Conservation (phyloP, 2,329 filamentous ascomycete genomes). For the Diaporthe sp. region DNA sequence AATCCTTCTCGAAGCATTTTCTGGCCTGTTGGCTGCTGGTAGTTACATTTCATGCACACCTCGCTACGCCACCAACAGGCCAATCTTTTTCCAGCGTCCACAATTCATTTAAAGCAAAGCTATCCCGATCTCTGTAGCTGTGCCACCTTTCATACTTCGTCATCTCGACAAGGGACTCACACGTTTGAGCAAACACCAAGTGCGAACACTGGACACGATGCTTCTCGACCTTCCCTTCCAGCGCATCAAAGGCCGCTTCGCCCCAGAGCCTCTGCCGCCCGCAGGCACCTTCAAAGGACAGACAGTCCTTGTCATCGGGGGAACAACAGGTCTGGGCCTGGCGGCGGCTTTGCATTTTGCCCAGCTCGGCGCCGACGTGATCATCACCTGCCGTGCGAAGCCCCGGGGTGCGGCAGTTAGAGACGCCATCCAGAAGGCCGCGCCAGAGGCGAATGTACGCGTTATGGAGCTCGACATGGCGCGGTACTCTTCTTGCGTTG, state of each 20-base stretch:
- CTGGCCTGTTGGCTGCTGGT: not conserved
- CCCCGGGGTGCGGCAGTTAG: not conserved
- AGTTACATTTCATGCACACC: not conserved
- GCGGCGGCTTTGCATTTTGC: not conserved
- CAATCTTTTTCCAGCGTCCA: not conserved
- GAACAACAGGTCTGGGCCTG: not conserved
- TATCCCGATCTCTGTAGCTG: not conserved
- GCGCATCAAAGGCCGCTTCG: not conserved
- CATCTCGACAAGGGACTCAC: no score
- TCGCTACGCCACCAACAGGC: not conserved
- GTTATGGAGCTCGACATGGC: not conserved
- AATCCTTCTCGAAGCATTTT: not conserved
- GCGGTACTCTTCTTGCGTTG: not conserved
- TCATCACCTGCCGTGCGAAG: not conserved
- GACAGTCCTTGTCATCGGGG: not conserved
- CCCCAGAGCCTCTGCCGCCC: not conserved
- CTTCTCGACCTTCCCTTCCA: not conserved
- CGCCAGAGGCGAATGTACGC: not conserved
- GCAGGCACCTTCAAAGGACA: not conserved
- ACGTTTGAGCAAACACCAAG: not conserved
- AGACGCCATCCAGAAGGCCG: not conserved
- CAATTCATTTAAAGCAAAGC: not conserved
- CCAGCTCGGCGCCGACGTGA: not conserved
- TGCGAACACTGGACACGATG: not conserved
- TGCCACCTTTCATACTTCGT: no score